Evolutionary conservation across 1,139 yeast species (phyloP), one percentile per base, ranked within the genome.

Genomic region (Debaryomyces udenii): DNA sequence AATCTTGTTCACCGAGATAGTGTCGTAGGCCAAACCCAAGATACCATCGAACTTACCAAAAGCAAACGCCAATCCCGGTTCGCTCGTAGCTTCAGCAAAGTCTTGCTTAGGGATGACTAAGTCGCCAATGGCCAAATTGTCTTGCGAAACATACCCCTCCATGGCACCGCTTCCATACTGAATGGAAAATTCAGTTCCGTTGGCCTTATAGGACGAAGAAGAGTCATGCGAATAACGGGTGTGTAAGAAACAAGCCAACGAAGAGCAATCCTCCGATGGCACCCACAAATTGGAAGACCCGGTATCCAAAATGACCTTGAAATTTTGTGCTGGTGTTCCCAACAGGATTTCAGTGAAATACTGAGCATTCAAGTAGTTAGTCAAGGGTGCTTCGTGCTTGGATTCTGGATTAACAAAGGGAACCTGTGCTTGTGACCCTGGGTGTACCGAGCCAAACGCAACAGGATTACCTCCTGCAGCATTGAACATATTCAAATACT

Each of bases 21-120:
- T 76, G 68, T 88, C 89, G 70, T 90, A 93, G 50, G 89, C 99
- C 55, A 93, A 80, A 50, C 99, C 99, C 48, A 93, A 74, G 53
- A 93, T 90, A 67, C 99, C 99, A 64, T 93, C 99, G 62, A 93
- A 90, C 64, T 93, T 91, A 64, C 96, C 99, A 68, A 93, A 93
- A 42, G 98, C 98, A 71, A 93, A 93, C 0, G 98, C 95, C 56
- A 93, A 78, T 41, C 99, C 99, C 27, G 99, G 98, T 72, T 93
- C 99, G 52, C 81, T 80, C 45, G 99, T 93, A 46, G 96, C 93
- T 74, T 93, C 99, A 46, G 96, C 98, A 62, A 93, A 93, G 62
- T 85, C 94, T 71, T 91, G 98, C 50, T 84, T 70, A 49, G 90
- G 86, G 58, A 93, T 89, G 40, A 74, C 70, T 68, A 93, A 79